Evolutionary conservation across 1,284 basidiomycete species (phyloP).

Genomic region (Pyrrhoderma noxium): DNA sequence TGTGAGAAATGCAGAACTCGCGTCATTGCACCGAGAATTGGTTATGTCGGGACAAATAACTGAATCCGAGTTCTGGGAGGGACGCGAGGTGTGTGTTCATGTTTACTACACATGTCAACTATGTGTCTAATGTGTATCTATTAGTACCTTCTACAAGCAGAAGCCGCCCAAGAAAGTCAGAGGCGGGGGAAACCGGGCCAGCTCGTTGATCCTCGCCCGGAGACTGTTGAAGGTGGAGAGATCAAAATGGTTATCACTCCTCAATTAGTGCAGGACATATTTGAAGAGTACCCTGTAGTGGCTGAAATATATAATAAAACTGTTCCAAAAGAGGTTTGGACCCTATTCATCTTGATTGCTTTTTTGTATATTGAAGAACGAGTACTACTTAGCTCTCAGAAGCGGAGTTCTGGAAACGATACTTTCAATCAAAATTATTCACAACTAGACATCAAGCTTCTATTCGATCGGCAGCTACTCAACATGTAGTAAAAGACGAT

Average conservation of each 20-base stretch:
- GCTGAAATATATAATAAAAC: slow-evolving; percentile 89
- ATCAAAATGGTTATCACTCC: slow-evolving; percentile 90
- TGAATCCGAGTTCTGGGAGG: slow-evolving; percentile 94
- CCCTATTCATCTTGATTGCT: slow-evolving; percentile 14
- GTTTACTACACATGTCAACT: too few species aligned
- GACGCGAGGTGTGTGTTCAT: slow-evolving; percentile 62
- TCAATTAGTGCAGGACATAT: slow-evolving; percentile 90
- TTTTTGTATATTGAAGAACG: slow-evolving; percentile 9
- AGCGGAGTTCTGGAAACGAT: slow-evolving; percentile 92
- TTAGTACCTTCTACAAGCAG: slow-evolving; percentile 63
- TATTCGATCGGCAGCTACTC: slow-evolving; percentile 77
- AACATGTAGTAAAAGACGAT: slow-evolving; percentile 86
- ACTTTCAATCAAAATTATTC: slow-evolving; percentile 93
- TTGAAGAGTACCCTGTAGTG: slow-evolving; percentile 96
- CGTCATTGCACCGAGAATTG: slow-evolving; percentile 75
- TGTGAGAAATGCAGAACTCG: slow-evolving; percentile 67
- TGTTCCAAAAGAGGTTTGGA: slow-evolving; percentile 72
- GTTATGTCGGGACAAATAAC: slow-evolving; percentile 81
- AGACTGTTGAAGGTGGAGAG: slow-evolving; percentile 71
- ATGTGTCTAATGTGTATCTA: too few species aligned
- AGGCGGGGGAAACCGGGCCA: slow-evolving; percentile 78
- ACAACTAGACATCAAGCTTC: slow-evolving; percentile 84
- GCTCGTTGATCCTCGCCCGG: slow-evolving; percentile 84
- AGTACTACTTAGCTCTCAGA: slow-evolving; percentile 60
- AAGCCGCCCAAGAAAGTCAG: slow-evolving; percentile 68